Base-by-base conservation (phyloP, 768 basidiomycete species). In the Amylocystis lapponica region DNA sequence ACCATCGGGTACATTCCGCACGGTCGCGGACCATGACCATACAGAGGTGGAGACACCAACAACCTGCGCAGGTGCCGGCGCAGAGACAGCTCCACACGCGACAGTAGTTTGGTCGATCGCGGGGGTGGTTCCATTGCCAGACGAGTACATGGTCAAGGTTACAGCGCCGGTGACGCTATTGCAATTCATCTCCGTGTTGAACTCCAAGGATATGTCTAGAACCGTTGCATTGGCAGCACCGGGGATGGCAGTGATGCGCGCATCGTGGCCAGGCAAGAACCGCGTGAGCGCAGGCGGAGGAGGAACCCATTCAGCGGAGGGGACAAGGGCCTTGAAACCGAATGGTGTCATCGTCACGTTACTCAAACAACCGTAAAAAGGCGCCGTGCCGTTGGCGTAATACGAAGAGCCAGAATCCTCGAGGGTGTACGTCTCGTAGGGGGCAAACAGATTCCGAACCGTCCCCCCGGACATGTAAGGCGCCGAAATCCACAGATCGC, bases 251-350 rank as follows among this genome's bases (percentile, higher is more conserved):
- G 67, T 54, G 29, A 90, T 66, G 32, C 93, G 84, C 32, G 79
- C 72, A 54, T 96, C 93, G 60, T 96, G 93, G 1, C 93, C 92
- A 0, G 93, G 93, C 2, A 63, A 58, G 63, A 95, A 95, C 41
- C 76, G 77, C 14, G 88, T 89, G 44, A 96, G 61, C 43, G 78
- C 75, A 13, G 92, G 87, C 5, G 69, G 75, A 40, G 86, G 81
- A 5, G 77, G 52, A 5, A 78, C 66, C 89, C 91, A 96, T 50
- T 83, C 70, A 0, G 46, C 53, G 1, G 47, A 30, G 0, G 86
- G 87, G 7, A 96, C 89, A 16, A 92, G 70, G 1, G 78, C 80
- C 63, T 93, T 92, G 74, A 84, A 92, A 25, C 84, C 78, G 55
- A 76, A 92, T 0, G 82, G 75, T 25, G 81, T 76, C 66, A 95